Base-by-base conservation (phyloP, 2,329 filamentous ascomycete species). In the Aspergillus ruber region DNA sequence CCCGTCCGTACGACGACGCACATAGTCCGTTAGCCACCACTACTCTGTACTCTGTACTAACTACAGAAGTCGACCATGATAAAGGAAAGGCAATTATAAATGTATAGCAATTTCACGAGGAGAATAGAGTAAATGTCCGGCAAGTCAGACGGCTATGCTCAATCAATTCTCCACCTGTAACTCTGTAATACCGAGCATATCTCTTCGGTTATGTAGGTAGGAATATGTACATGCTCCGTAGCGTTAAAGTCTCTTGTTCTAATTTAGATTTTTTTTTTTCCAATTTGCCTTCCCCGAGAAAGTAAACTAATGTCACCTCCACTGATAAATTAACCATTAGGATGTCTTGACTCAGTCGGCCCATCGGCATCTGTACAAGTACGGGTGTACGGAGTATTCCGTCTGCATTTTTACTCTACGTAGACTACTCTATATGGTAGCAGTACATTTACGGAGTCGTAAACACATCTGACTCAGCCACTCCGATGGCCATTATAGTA, bases 291-390 rank as follows among this genome's bases (percentile, higher is more conserved):
- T 39, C 18, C 17, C 36, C 36, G 36, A 39, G 36, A 18, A 41
- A 29, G 25, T 29, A 29, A 29, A 29, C 25, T 39, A 39, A 18
- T 39, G 36, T 10, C 36, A 18, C 17, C 36, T 39, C 36, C 36
- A 39, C 36, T 39, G 33, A 17, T 36, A 15, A 17, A 36, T 36
- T 18, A 10, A 36, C 17, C 17, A 36, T 36, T 36, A 36, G 36
- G 17, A 20, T 21, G 15, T 17, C 36, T 39, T 39, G 17, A 39
- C 36, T 45, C 44, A 42, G 44, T 56, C 48, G 49, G 52, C 47
- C 54, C 45, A 49, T 58, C 52, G 48, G 50, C 52, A 49, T 54
- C 35, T 29, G 25, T 29, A 29, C 9, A 29, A 29, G 25, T 29
- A 27, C 25, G 25, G 25, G 25, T 4, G 25, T 27, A 29, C 25